Evolutionary conservation across 805 yeast species (phyloP).

Genomic region (Schwanniomyces polymorphus): DNA sequence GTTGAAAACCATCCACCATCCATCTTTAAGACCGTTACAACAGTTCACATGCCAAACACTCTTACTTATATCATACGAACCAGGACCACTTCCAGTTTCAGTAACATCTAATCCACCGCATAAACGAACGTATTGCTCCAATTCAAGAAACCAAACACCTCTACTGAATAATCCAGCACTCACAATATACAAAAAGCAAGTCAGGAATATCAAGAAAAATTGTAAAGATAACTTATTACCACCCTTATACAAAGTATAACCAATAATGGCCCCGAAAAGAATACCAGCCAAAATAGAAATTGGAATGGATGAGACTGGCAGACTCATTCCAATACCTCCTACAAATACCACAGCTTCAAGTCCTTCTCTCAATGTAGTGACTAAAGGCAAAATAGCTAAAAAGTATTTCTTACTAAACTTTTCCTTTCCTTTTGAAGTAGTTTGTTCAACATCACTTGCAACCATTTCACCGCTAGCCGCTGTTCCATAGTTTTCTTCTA

Average conservation of each 20-base stretch:
- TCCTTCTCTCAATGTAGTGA: slow-evolving; percentile 87
- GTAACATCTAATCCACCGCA: slow-evolving; percentile 84
- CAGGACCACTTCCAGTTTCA: slow-evolving; percentile 91
- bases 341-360: slow-evolving; percentile 88
- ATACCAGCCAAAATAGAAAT: slow-evolving; percentile 57
- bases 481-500: not conserved
- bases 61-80: slow-evolving; percentile 76
- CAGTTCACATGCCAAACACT: slow-evolving; percentile 95
- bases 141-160: slow-evolving; percentile 88
- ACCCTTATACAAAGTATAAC: slow-evolving; percentile 68
- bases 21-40: slow-evolving; percentile 91
- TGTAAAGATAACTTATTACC: slow-evolving; percentile 78
- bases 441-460: not conserved
- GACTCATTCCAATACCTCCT: slow-evolving; percentile 78
- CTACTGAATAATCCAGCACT: slow-evolving; percentile 85
- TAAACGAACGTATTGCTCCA: slow-evolving; percentile 68
- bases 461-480: not conserved
- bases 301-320: slow-evolving; percentile 62
- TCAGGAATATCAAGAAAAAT: slow-evolving; percentile 69
- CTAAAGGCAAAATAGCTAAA: slow-evolving; percentile 73
- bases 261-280: slow-evolving; percentile 59
- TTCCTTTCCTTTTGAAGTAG: slow-evolving; percentile 1
- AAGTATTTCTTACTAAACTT: slow-evolving; percentile 59
- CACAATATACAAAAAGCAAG: slow-evolving; percentile 79
- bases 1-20: slow-evolving; percentile 87